A percentile compares a stretch with the other conserved stretches of the same genome.
These are phyloP conservation scores for Starmerella tilneyi DNA, from an alignment of 805 yeast genomes.

Conservation along the genomic window DNA sequence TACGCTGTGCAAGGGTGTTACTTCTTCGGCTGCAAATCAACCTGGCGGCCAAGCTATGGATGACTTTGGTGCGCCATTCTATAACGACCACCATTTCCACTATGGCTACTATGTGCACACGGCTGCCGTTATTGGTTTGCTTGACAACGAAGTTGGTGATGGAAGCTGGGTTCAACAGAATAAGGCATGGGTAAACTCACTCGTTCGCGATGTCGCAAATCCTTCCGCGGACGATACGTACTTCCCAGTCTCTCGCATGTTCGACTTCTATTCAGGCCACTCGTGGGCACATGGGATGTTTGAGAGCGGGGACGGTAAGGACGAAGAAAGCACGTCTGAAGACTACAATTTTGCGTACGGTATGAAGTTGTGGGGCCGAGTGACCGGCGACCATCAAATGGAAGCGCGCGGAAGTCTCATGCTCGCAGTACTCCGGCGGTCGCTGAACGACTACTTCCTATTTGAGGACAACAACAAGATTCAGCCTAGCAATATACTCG, in stretches of 20 bases:
- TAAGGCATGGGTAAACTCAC: constrained; percentile 48
- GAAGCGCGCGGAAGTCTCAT: constrained; percentile 51
- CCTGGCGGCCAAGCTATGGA: constrained; percentile 38
- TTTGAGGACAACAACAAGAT: constrained; percentile 41
- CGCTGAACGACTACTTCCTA: constrained; percentile 48
- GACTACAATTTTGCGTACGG: constrained; percentile 66
- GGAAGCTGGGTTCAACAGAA: constrained; percentile 39
- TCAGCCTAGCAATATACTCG: constrained; percentile 45
- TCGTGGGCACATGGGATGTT: constrained; percentile 70
- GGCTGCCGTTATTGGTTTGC: constrained; percentile 63
- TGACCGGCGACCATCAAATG: constrained; percentile 45
- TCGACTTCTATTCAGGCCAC: constrained; percentile 68
- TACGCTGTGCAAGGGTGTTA: constrained; percentile 42
- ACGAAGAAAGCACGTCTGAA: constrained; percentile 63
- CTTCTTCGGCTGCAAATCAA: constrained; percentile 41
- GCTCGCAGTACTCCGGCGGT: constrained; percentile 45
- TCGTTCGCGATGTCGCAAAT: constrained; percentile 60
- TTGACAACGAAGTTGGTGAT: constrained; percentile 46
- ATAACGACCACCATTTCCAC: constrained; percentile 83
- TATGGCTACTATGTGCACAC: constrained; percentile 77
- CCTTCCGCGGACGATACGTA: constrained; percentile 44
- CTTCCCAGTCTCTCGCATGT: constrained; percentile 60
- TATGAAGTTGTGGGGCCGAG: constrained; percentile 61
- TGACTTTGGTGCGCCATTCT: constrained; percentile 69
- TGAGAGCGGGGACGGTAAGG: constrained; percentile 56